Evolutionary conservation across 352 stramenopile species (phyloP).

Genomic region (Globisporangium paddicum): DNA sequence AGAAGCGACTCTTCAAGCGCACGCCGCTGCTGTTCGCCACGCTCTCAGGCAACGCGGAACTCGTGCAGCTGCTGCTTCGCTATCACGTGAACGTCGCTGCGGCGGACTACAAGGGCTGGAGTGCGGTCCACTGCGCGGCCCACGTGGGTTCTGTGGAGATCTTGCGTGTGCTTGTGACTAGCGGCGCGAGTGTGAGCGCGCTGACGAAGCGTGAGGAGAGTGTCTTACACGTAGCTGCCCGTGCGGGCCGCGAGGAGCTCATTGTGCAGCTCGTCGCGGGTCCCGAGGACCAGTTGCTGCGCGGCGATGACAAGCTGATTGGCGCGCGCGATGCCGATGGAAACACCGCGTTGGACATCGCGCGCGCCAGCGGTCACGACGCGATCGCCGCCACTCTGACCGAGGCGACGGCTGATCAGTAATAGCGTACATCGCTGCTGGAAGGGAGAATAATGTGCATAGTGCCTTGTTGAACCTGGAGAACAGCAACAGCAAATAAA

Average conservation of each 20-base stretch:
- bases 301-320: neutral
- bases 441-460: no score
- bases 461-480: neutral
- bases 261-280: slow-evolving; percentile 16
- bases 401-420: neutral
- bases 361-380: neutral
- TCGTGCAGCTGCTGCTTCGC: slow-evolving; percentile 33
- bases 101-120: slow-evolving; percentile 57
- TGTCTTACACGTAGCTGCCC: slow-evolving; percentile 31
- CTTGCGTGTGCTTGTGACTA: slow-evolving; percentile 20
- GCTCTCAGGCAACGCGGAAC: slow-evolving; percentile 27
- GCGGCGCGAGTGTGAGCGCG: slow-evolving; percentile 12
- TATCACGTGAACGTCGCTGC: slow-evolving; percentile 34
- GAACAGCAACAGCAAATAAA: no score
- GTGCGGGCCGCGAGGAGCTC: slow-evolving; percentile 21
- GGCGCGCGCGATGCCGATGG: slow-evolving; percentile 7
- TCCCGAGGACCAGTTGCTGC: neutral
- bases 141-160: slow-evolving; percentile 29
- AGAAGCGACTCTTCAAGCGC: slow-evolving; percentile 66
- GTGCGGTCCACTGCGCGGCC: slow-evolving; percentile 44
- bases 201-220: slow-evolving; percentile 25
- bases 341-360: slow-evolving; percentile 2
- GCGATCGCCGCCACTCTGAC: slow-evolving; percentile 1
- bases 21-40: slow-evolving; percentile 63
- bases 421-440: no score